Conservation (phyloP, 1,139 yeast genomes). For the Yamadazyma taylorii region DNA sequence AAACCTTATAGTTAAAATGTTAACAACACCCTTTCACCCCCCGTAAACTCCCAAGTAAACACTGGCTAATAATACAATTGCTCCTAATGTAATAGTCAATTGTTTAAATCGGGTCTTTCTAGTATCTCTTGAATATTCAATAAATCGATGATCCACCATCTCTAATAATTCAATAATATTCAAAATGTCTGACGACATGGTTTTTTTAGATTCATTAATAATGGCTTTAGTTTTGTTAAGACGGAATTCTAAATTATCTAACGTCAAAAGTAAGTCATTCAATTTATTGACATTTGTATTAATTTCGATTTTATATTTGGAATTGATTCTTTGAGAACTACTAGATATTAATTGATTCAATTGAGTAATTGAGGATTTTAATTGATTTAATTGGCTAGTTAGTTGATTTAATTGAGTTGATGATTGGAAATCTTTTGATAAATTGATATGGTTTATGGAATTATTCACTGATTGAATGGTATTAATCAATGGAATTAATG, state of each 20-base stretch:
- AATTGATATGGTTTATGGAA: constrained; percentile 6
- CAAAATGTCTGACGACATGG: constrained; percentile 29
- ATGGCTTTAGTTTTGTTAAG: constrained; percentile 25
- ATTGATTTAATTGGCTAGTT: constrained; percentile 7
- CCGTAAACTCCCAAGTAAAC: constrained; percentile 17
- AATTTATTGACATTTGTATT: constrained; percentile 29
- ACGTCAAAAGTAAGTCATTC: constrained; percentile 25
- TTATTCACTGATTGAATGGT: constrained; percentile 15
- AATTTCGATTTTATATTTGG: constrained; percentile 27
- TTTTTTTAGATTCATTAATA: constrained; percentile 28
- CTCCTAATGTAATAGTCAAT: constrained; percentile 22
- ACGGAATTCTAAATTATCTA: constrained; percentile 29
- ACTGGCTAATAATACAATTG: constrained; percentile 23
- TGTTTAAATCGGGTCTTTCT: constrained; percentile 32
- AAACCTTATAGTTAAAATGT: not conserved
- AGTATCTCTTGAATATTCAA: constrained; percentile 25
- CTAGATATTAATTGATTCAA: constrained; percentile 8
- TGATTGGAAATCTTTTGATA: constrained; percentile 2
- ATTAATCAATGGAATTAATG: constrained; percentile 13
- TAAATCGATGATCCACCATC: constrained; percentile 27
- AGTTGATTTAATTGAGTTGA: constrained; percentile 11
- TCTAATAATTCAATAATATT: constrained; percentile 36
- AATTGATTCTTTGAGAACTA: constrained; percentile 14
- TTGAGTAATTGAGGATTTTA: constrained; percentile 10
- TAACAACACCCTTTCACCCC: too few relatives aligned